Evolutionary conservation across 2,329 filamentous ascomycete species (phyloP), one percentile per base, ranked within the genome.

Genomic region (Colletotrichum sp.): DNA sequence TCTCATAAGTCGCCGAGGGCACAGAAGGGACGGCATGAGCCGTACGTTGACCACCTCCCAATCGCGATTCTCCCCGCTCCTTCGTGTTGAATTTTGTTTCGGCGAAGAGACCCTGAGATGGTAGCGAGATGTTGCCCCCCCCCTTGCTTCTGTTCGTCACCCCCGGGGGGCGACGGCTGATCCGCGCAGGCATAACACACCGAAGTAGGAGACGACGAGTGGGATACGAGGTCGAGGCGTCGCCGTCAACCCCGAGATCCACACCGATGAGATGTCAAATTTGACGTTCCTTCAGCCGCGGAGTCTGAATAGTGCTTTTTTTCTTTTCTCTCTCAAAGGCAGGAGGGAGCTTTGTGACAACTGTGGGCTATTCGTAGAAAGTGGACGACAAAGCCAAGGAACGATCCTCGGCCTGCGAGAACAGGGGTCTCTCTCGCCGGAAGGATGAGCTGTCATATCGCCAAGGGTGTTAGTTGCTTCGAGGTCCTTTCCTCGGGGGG

Each of bases 361-460:
- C 38, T 43, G 38, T 61, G 32, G 52, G 48, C 55, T 16, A 36
- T 30, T 28, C 58, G 18, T 58, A 26, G 52, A 32, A 57, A 38
- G 36, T 15, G 36, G 36, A 38, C 36, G 36, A 18, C 36, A 38
- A 38, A 38, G 24, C 48, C 30, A 52, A 52, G 34, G 24, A 57
- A 48, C 48, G 36, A 64, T 68, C 57, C 38, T 58, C 69, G 28
- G 64, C 26, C 63, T 64, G 57, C 38, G 63, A 26, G 32, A 52
- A 28, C 55, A 75, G 70, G 69, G 64, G 63, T 64, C 9, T 8
- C n/a, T 34, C 5, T n/a, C 30, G 52, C 30, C 55, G 24, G 52
- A 63, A 75, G 63, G 30, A 52, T 72, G 43, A 67, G 64, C 43
- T 75, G 69, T 72, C 55, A 72, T 68, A 64, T 63, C 26, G 63